Evolutionary conservation across 1,284 basidiomycete genomes (phyloP), one percentile per base, ranked within the genome.

Genomic region (Vanrija pseudolonga): DNA sequence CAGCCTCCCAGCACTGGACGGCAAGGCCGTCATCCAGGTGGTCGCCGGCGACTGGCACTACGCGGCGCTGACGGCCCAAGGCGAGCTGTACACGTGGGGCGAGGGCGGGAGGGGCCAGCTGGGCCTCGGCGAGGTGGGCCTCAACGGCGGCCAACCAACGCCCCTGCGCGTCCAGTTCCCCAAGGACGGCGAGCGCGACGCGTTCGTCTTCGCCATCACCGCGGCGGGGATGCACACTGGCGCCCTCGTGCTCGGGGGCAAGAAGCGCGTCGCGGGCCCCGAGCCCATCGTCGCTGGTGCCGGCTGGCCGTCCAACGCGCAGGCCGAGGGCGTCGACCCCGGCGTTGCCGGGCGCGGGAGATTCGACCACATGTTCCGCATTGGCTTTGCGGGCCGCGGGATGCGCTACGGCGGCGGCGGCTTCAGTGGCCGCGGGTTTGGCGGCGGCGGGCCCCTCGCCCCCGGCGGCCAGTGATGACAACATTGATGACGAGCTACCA

Each of bases 161-260:
- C 90, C 90, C 0, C 82, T 83, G 0, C 82, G 84, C 69, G 86
- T 93, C 38, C 74, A 78, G 51, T 92, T 93, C 65, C 51, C 53
- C 18, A 43, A 32, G 32, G 54, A 59, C 38, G 58, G 51, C 11
- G 12, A 32, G 12, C 47, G 63, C 14, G 79, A 85, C 47, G 79
- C 80, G 59, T 93, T 88, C 64, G 90, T 87, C 61, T 88, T 92
- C 63, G 81, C 81, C 4, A 85, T 85, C 9, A 82, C 88, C 5
- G 88, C 89, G 4, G 82, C 84, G 0, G 91, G 90, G 14, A 91
- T 90, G 90, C 91, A 94, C 66, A 88, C 83, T 54, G 91, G 90
- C 11, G 89, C 89, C 0, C 77, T 94, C 47, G 88, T 89, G 1
- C 86, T 93, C 26, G 88, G 90, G 68, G 59, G 59, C 43, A 50